Evolutionary conservation across 2,329 filamentous ascomycete genomes (phyloP).

Genomic region (Paraphaeosphaeria minitans): DNA sequence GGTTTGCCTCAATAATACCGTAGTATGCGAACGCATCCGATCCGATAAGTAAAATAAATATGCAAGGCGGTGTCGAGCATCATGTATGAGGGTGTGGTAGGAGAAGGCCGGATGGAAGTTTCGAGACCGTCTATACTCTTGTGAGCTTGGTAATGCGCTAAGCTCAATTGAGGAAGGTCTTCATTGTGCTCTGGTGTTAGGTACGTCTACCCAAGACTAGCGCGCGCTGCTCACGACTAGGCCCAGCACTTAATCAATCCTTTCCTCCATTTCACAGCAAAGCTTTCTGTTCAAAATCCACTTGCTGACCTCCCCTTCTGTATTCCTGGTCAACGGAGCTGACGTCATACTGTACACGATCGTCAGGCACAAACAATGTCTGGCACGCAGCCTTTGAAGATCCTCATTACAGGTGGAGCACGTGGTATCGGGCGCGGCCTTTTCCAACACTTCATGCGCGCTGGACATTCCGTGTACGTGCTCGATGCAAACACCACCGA

Average conservation of each 20-base stretch:
- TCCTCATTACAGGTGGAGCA: slow-evolving; percentile 51
- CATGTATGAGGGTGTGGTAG: not conserved
- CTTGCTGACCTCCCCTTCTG: not conserved
- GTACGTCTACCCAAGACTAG: not conserved
- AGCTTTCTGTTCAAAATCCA: not conserved
- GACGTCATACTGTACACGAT: not conserved
- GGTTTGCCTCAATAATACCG: no score
- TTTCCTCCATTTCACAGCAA: not conserved
- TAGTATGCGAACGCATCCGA: no score
- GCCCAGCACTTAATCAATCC: no score
- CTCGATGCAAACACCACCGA: slow-evolving; percentile 52
- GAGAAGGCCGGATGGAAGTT: not conserved
- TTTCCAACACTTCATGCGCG: slow-evolving; percentile 49
- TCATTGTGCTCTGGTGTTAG: no score
- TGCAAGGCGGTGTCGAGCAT: no score
- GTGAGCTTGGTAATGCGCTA: not conserved
- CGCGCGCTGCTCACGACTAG: not conserved
- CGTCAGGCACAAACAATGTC: slow-evolving; percentile 2
- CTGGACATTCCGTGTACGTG: slow-evolving; percentile 53
- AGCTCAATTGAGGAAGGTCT: not conserved
- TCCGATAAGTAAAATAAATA: no score
- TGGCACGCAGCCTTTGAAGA: slow-evolving; percentile 23
- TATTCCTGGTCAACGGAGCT: not conserved
- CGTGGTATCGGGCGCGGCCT: slow-evolving; percentile 55
- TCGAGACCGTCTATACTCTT: no score